A percentile compares a stretch with the other conserved stretches of the same genome.
Conservation (phyloP, 176 grass and related monocot species). For the sorghum (Sorghum bicolor) region DNA sequence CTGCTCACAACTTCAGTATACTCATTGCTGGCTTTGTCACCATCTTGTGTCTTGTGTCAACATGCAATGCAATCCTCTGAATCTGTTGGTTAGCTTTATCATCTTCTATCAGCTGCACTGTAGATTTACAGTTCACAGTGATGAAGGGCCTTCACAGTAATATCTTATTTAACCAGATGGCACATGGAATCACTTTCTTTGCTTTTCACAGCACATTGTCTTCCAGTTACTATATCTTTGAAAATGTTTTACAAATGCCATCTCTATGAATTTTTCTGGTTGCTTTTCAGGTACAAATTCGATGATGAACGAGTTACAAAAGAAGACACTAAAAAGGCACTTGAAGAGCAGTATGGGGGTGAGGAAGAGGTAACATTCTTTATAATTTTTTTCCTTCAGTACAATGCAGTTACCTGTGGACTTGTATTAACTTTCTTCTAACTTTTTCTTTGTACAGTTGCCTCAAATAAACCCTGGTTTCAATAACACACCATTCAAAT, state of each 20-base stretch:
- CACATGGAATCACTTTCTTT: neutral
- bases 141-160: conserved; percentile 3
- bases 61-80: neutral
- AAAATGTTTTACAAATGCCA: conserved; percentile 9
- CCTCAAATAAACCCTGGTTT: conserved; percentile 82
- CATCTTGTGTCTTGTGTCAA: neutral
- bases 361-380: conserved; percentile 76
- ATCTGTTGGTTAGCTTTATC: neutral
- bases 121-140: neutral
- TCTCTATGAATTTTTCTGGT: neutral
- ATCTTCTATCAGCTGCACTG: neutral
- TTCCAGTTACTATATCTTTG: conserved; percentile 13
- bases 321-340: conserved; percentile 88
- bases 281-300: conserved; percentile 82
- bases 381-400: conserved; percentile 5
- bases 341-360: conserved; percentile 98
- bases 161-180: conserved; percentile 16
- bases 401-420: conserved; percentile 7
- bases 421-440: conserved; percentile 10
- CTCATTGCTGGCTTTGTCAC: neutral
- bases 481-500: conserved; percentile 80
- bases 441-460: conserved; percentile 48
- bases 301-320: conserved; percentile 97
- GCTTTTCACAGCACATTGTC: neutral
- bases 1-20: neutral